Evolutionary conservation across 164 flowering plant species (phyloP).

Genomic region (Piper longum): DNA sequence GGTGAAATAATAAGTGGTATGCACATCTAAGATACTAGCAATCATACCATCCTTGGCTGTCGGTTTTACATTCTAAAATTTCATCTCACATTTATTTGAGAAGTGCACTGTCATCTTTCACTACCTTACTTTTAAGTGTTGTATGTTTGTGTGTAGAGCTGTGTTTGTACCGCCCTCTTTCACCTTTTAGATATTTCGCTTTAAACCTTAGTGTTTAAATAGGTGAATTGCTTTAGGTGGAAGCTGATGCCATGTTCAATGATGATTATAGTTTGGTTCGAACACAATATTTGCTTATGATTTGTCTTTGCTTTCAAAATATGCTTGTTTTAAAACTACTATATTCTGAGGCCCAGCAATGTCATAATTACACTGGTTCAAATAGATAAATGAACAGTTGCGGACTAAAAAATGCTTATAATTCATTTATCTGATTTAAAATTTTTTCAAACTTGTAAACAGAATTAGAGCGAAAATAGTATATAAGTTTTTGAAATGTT

Average conservation of each 20-base stretch:
- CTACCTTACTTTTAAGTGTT: background rate
- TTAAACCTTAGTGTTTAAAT: background rate
- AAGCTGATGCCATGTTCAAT: background rate
- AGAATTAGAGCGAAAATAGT: no score
- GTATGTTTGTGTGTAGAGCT: background rate
- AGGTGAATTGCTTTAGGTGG: background rate
- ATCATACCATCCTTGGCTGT: background rate
- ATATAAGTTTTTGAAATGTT: no score
- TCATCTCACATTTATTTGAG: no score
- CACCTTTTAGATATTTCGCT: background rate
- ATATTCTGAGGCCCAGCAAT: background rate
- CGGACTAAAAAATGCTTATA: no score
- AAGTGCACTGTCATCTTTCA: no score
- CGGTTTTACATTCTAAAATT: no score
- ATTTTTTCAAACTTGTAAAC: no score
- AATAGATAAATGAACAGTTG: no score
- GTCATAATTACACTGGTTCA: no score
- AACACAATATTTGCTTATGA: background rate
- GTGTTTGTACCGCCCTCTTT: background rate
- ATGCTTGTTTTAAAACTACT: background rate
- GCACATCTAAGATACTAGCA: background rate
- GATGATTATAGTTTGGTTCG: background rate
- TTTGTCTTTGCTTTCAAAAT: background rate
- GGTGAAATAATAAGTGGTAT: conserved; percentile 85
- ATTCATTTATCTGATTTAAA: no score